A percentile compares a stretch with the other conserved stretches of the same genome.
Evolutionary conservation across 495 filamentous ascomycete species (phyloP).

Genomic region (Xylaria flabelliformis): DNA sequence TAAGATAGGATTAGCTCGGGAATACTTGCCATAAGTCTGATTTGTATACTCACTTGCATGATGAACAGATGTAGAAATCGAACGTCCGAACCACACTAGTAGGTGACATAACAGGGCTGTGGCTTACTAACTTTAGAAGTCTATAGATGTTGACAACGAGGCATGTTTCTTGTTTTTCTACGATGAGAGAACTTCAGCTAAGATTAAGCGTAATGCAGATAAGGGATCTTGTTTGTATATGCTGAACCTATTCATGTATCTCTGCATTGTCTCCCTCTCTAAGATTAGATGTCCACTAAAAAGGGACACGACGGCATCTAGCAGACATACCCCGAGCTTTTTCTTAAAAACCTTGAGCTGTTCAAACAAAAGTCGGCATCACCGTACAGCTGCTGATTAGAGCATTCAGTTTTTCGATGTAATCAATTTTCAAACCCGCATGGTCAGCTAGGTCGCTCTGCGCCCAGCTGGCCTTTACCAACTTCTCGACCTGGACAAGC

Average conservation of each 20-base stretch:
- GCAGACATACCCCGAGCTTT: background rate
- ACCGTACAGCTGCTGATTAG: slow-evolving; percentile 40
- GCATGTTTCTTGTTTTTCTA: background rate
- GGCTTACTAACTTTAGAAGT: background rate
- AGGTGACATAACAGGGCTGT: background rate
- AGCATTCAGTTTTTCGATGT: slow-evolving; percentile 39
- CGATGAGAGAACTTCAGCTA: background rate
- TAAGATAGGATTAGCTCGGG: background rate
- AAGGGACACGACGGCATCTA: background rate
- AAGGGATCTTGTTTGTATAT: background rate
- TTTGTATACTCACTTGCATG: slow-evolving; percentile 4
- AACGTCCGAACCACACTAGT: background rate
- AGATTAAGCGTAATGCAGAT: background rate
- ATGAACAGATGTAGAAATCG: background rate
- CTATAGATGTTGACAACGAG: background rate
- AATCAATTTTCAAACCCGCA: slow-evolving; percentile 19
- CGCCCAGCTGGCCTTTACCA: slow-evolving; percentile 45
- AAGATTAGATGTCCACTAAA: background rate
- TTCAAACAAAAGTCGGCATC: slow-evolving; percentile 35
- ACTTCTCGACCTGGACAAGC: slow-evolving; percentile 26
- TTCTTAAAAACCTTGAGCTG: background rate
- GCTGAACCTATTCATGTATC: background rate
- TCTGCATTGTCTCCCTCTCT: background rate
- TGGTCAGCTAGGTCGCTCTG: slow-evolving; percentile 45
- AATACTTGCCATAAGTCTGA: slow-evolving; percentile 3